Percentiles rank a stretch among this genome's conserved stretches.
These are phyloP conservation scores for Solanum commersonii DNA, from an alignment of 257 asterid genomes.

Conservation along the genomic window DNA sequence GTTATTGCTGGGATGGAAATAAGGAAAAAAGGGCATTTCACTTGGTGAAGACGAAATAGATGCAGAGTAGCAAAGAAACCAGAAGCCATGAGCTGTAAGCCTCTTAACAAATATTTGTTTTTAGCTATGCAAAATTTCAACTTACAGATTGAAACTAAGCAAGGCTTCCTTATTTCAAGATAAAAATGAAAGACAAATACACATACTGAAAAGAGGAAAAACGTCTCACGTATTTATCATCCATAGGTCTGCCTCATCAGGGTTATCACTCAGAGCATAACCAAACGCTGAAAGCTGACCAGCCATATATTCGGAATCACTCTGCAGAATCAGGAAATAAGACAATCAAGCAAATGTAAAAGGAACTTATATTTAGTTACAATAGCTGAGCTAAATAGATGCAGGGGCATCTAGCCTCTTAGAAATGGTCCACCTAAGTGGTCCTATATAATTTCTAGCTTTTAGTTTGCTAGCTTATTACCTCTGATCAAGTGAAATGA, in stretches of 20 bases:
- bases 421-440: not conserved
- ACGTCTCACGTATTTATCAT: conserved; percentile 81
- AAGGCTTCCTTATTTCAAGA: not conserved
- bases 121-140: not conserved
- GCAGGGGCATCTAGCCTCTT: not conserved
- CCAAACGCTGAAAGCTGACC: conserved; percentile 99
- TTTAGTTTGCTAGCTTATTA: not conserved
- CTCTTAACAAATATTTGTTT: not conserved
- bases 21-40: not conserved
- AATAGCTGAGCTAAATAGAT: not conserved
- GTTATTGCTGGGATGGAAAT: not conserved
- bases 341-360: conserved; percentile 3
- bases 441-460: not conserved
- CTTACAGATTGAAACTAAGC: not conserved
- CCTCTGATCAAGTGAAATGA: not conserved
- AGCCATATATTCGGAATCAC: conserved; percentile 98
- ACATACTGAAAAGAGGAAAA: not conserved
- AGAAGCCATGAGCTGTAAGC: not conserved
- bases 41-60: not conserved
- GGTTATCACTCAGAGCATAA: conserved; percentile 66
- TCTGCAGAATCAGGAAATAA: conserved; percentile 30
- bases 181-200: not conserved
- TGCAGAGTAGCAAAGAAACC: not conserved
- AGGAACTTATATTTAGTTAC: not conserved
- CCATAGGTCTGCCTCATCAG: conserved; percentile 95